Evolutionary conservation across 2,329 filamentous ascomycete species (phyloP), one percentile per base, ranked within the genome.

Genomic region (Monosporascus sp.): DNA sequence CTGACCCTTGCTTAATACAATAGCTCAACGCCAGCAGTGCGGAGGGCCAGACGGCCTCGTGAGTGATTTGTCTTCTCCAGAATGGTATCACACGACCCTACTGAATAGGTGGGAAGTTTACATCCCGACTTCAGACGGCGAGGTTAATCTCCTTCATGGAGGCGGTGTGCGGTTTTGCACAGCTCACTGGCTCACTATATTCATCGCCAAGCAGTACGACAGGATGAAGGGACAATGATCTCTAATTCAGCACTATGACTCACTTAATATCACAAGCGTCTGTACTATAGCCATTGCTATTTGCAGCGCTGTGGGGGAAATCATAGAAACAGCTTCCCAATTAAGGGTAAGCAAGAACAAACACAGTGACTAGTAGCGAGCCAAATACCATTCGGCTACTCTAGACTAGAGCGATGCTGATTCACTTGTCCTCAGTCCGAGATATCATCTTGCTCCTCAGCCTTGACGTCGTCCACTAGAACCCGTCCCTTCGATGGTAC

Each of bases 401-500:
- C 19, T 24, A 8, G 3, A 20, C 40, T 43, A 24, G 31, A 5
- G 14, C 31, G 27, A 27, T 5, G 11, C 36, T 49, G 36, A 20
- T 37, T n/a, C 20, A 19, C 27, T 22, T 53, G 26, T 34, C 56
- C 57, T n/a, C 51, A 16, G 24, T 50, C 34, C 22, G 53, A 11
- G 17, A 51, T 24, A 54, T 55, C 53, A 16, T 57, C 59, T 26
- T 59, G 56, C 14, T 60, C 62, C 47, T 65, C 64, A 7, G 54
- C 22, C 47, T 66, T 62, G 14, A 57, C 51, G 27, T 57, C 62
- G 45, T 62, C 63, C 17, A 63, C 51, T 24, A 58, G 38, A 16
- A 60, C 56, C n/a, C 53, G 57, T 2, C 61, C 69, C 52, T 66
- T 67, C 37, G 65, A 66, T 6, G 75, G 76, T 69, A 96, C 84